Evolutionary conservation across 2,329 filamentous ascomycete species (phyloP), one percentile per base, ranked within the genome.

Genomic region (Arthrobotrys megalospora): DNA sequence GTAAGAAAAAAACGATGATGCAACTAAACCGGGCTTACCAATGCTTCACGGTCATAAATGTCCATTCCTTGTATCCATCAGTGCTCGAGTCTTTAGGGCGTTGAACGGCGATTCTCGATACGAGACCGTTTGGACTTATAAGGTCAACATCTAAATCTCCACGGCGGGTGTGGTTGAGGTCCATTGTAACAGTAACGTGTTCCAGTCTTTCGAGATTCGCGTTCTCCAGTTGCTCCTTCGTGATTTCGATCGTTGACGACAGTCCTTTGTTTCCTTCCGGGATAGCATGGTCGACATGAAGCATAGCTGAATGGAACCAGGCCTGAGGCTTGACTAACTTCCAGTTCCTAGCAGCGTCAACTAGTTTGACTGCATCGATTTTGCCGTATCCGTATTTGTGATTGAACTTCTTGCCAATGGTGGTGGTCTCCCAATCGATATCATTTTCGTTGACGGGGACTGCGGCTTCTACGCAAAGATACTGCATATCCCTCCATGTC

Each of bases 161-260:
- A 80, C 96, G 91, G 76, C 92, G 91, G 1, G 89, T 90, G 83
- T 99, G 96, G 68, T 93, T 89, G 24, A 97, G 88, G 82, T 99
- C 99, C 94, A 99, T 99, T 1, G 95, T 98, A 41, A 99, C 89
- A 0, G 95, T 98, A 41, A 99, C 93, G 85, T 99, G 96, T 86
- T 99, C 96, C 28, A 99, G 83, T 14, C 92, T 90, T 82, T 91
- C 93, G 12, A 99, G 84, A 83, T 99, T 99, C 81, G 93, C 93
- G 21, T 90, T 85, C 82, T 91, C 89, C 72, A 98, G 86, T 89
- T 94, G 93, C 19, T 94, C 90, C 67, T 90, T 85, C 0, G 93
- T 97, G 45, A 99, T 90, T 60, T 94, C 90, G 81, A 97, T 94
- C n/a, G 86, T 88, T 65, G 92, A 93, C 1, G 91, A 88, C 45